Evolutionary conservation across 352 stramenopile species (phyloP).

Genomic region (Phytophthora multivora): DNA sequence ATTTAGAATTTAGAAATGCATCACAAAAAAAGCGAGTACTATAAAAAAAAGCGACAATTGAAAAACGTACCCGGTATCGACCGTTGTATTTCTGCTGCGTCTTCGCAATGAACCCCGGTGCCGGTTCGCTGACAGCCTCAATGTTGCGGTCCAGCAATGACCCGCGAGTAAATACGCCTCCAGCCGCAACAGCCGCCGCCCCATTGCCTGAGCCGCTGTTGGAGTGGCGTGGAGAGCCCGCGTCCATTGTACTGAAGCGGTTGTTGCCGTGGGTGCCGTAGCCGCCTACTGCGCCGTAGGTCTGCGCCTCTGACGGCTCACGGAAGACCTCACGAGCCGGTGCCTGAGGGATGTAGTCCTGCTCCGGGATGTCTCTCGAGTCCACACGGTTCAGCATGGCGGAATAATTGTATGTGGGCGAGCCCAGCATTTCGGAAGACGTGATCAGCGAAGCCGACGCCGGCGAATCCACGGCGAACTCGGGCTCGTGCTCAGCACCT

Average conservation of each 20-base stretch:
- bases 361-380: constrained; percentile 28
- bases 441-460: constrained; percentile 30
- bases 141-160: constrained; percentile 60
- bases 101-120: constrained; percentile 18
- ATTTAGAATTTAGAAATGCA: no score
- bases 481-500: constrained; percentile 2
- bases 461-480: constrained; percentile 15
- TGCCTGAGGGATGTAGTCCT: constrained; percentile 27
- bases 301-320: constrained; percentile 15
- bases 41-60: not conserved
- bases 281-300: constrained; percentile 4
- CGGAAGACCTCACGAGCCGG: constrained; percentile 33
- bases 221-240: constrained; percentile 13
- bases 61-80: constrained; percentile 46
- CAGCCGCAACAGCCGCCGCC: constrained; percentile 2
- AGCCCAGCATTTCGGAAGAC: constrained; percentile 37
- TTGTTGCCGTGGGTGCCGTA: constrained; percentile 4
- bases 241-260: constrained; percentile 14
- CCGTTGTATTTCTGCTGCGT: constrained; percentile 55
- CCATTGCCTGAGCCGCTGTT: constrained; percentile 7
- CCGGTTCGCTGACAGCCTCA: constrained; percentile 34
- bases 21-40: not conserved
- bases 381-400: constrained; percentile 32
- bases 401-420: constrained; percentile 32
- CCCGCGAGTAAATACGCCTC: constrained; percentile 45